phyloP scores from a whole-genome alignment of 2,329 filamentous ascomycete genomes.

The Nannizzia gypsea region DNA sequence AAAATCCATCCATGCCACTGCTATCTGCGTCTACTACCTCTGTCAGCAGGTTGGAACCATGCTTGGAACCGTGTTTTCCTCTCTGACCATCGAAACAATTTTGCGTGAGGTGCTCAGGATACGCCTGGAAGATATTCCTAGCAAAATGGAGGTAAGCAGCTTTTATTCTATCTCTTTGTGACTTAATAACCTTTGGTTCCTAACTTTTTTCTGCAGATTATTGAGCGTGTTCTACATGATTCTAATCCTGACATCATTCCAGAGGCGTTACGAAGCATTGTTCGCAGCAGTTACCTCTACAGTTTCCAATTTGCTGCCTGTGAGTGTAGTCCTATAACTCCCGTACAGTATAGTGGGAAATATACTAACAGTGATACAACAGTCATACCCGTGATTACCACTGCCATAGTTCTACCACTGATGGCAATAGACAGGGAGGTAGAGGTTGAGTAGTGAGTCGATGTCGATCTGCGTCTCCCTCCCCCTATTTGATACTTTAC shows the following conservation, averaged over 20 bases:
- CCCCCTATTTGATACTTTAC: not conserved
- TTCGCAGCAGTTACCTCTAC: not conserved
- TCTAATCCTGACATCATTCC: not conserved
- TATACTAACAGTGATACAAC: not conserved
- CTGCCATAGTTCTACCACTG: not conserved
- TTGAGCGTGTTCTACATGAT: not conserved
- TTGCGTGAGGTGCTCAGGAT: not conserved
- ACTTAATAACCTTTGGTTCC: not conserved
- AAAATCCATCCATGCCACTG: not conserved
- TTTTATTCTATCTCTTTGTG: not conserved
- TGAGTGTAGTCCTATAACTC: not conserved
- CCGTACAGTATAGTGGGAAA: not conserved
- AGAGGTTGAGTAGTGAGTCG: not conserved
- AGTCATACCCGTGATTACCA: not conserved
- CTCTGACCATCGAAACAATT: not conserved
- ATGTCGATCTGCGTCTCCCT: not conserved
- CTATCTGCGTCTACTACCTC: conserved; percentile 3
- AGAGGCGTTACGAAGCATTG: not conserved
- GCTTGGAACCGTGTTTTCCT: conserved; percentile 1
- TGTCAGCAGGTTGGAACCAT: conserved; percentile 5
- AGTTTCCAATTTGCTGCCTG: conserved; percentile 1
- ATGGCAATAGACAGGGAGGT: not conserved
- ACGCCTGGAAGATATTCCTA: not conserved
- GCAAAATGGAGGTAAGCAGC: not conserved
- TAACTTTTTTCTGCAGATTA: not conserved